Conservation (phyloP, 1,284 basidiomycete genomes). For the Leccinum insigne region DNA sequence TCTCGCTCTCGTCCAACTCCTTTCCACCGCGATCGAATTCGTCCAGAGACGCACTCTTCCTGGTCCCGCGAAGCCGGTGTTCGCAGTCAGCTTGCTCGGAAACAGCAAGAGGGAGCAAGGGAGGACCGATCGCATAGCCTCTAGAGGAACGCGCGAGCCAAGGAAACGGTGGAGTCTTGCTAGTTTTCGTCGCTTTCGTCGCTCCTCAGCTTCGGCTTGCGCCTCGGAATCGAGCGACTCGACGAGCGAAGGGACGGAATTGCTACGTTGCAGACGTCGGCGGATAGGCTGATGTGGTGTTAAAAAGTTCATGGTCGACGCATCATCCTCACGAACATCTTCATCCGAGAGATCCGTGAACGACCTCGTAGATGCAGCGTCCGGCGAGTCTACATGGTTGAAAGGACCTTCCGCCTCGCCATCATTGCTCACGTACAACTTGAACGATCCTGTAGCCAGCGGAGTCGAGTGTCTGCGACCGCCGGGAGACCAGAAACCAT, state of each 20-base stretch:
- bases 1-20: conserved; percentile 67
- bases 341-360: conserved; percentile 73
- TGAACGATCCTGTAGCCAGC: conserved; percentile 37
- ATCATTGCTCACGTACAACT: conserved; percentile 27
- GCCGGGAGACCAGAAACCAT: conserved; percentile 20
- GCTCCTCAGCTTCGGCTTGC: conserved; percentile 57
- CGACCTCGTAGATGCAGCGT: conserved; percentile 43
- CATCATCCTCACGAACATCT: conserved; percentile 34
- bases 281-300: conserved; percentile 12
- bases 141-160: conserved; percentile 70
- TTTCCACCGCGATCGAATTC: conserved; percentile 64
- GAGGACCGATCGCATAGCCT: conserved; percentile 44
- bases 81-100: conserved; percentile 21
- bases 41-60: conserved; percentile 42
- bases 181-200: conserved; percentile 69
- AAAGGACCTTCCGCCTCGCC: conserved; percentile 5
- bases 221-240: conserved; percentile 53
- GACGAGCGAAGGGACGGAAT: conserved; percentile 44
- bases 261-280: conserved; percentile 30
- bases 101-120: conserved; percentile 43
- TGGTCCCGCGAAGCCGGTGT: conserved; percentile 10
- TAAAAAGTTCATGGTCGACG: conserved; percentile 15
- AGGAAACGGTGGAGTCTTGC: conserved; percentile 80
- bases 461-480: conserved; percentile 57
- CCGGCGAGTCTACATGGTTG: conserved; percentile 11